A percentile compares a stretch with the other conserved stretches of the same genome.
Conservation (phyloP, 768 basidiomycete species). For the Leccinum ochraceum region DNA sequence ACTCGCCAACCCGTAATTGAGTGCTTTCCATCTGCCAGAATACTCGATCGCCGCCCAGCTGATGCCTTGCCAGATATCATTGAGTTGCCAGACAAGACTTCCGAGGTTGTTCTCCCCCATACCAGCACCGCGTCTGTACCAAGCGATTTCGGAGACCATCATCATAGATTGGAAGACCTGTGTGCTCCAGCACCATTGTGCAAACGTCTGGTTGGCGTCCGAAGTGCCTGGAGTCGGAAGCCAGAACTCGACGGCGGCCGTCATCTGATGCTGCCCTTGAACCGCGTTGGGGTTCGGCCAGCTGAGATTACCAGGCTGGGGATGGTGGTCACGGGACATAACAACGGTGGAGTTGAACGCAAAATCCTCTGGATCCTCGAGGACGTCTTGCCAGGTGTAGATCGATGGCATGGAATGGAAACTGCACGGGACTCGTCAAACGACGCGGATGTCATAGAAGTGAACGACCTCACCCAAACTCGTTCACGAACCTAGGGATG, state of each 20-base stretch:
- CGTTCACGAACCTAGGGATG: slow-evolving; percentile 50
- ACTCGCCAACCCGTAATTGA: slow-evolving; percentile 50
- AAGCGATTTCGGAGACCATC: slow-evolving; percentile 59
- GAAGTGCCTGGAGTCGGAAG: slow-evolving; percentile 51
- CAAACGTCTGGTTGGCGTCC: slow-evolving; percentile 57
- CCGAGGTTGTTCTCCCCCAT: slow-evolving; percentile 59
- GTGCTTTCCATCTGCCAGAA: slow-evolving; percentile 60
- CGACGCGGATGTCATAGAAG: not conserved
- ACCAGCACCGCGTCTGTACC: slow-evolving; percentile 61
- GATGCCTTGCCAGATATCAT: slow-evolving; percentile 61
- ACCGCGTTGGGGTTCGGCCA: slow-evolving; percentile 59
- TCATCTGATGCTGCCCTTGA: slow-evolving; percentile 56
- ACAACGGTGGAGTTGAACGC: slow-evolving; percentile 60
- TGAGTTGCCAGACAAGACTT: slow-evolving; percentile 59
- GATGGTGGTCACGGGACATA: slow-evolving; percentile 56
- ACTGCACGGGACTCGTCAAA: slow-evolving; percentile 25
- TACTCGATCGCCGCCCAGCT: slow-evolving; percentile 59
- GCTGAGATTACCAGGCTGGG: slow-evolving; percentile 49
- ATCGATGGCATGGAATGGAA: slow-evolving; percentile 67
- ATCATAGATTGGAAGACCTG: slow-evolving; percentile 62
- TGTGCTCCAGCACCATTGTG: slow-evolving; percentile 65
- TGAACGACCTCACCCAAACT: slow-evolving; percentile 47
- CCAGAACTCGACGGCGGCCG: slow-evolving; percentile 52
- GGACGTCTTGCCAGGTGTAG: slow-evolving; percentile 60
- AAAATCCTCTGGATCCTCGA: slow-evolving; percentile 50